A percentile compares a stretch with the other conserved stretches of the same genome.
phyloP scores from a whole-genome alignment of 2,329 filamentous ascomycete species.

The Colletotrichum filicis region DNA sequence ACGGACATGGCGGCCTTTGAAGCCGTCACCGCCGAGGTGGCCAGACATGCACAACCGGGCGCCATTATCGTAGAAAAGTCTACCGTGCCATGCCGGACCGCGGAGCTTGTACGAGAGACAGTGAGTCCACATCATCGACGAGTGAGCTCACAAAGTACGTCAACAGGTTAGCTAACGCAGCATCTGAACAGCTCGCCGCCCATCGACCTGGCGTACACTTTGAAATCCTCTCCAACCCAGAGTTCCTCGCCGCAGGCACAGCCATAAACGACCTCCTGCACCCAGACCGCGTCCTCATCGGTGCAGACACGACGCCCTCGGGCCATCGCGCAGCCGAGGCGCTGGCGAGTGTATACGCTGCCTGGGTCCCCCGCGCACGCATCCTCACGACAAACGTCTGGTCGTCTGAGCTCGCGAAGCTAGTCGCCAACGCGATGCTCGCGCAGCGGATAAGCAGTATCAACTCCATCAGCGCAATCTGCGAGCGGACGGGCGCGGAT shows the following conservation, averaged over 20 bases:
- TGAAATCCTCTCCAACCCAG: slow-evolving; percentile 83
- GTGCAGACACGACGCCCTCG: slow-evolving; percentile 68
- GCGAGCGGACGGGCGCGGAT: slow-evolving; percentile 79
- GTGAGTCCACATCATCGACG: slow-evolving; percentile 52
- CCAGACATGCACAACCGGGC: slow-evolving; percentile 71
- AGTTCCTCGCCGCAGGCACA: slow-evolving; percentile 83
- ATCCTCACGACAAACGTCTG: slow-evolving; percentile 80
- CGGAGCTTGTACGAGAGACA: slow-evolving; percentile 74
- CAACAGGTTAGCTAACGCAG: too few species aligned
- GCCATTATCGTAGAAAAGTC: slow-evolving; percentile 86
- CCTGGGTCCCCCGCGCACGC: slow-evolving; percentile 74
- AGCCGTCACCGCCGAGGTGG: slow-evolving; percentile 74
- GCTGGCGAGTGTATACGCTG: slow-evolving; percentile 73
- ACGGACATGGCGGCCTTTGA: slow-evolving; percentile 80
- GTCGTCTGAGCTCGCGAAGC: slow-evolving; percentile 83
- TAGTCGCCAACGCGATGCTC: slow-evolving; percentile 83
- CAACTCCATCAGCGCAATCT: slow-evolving; percentile 82
- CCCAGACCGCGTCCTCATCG: slow-evolving; percentile 81
- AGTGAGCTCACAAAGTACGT: too few species aligned
- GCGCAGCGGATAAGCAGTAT: slow-evolving; percentile 85
- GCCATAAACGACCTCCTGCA: slow-evolving; percentile 76
- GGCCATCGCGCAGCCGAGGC: slow-evolving; percentile 72
- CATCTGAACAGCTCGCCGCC: slow-evolving; percentile 58
- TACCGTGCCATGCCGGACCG: slow-evolving; percentile 81
- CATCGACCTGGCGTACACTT: slow-evolving; percentile 74